Evolutionary conservation across 2,329 filamentous ascomycete species (phyloP).

Genomic region (Pyricularia pennisetigena): DNA sequence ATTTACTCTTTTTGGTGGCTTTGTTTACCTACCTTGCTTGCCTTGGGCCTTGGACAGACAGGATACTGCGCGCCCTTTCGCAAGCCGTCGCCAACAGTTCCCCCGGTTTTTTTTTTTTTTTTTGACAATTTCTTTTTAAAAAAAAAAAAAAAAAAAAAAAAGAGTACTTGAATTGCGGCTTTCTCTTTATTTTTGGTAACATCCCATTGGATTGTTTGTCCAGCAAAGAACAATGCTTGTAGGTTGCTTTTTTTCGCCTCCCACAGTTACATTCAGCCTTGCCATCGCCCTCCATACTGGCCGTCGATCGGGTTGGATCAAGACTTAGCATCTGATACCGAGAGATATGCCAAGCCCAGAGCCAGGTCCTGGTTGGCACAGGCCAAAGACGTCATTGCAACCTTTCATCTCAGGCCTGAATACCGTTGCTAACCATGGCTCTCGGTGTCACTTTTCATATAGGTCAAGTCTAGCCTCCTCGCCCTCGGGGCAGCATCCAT

Average conservation of each 20-base stretch:
- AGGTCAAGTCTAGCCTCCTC: conserved; percentile 35
- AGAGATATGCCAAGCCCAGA: neutral
- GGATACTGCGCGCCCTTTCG: neutral
- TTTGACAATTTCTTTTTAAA: neutral
- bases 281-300: neutral
- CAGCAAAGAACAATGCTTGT: neutral
- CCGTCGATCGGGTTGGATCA: neutral
- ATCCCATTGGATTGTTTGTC: neutral
- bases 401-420: neutral
- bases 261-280: neutral
- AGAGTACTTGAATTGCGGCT: neutral
- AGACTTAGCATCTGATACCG: neutral
- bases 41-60: neutral
- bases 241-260: neutral
- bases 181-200: neutral
- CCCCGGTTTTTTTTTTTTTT: neutral
- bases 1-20: neutral
- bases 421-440: neutral
- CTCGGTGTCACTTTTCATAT: neutral
- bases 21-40: conserved; percentile 2
- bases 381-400: neutral
- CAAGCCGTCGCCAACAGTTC: neutral
- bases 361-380: neutral
- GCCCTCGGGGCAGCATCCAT: conserved; percentile 39
- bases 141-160: neutral